phyloP scores from a whole-genome alignment of 352 stramenopile species.

The Pythium angustatum region DNA sequence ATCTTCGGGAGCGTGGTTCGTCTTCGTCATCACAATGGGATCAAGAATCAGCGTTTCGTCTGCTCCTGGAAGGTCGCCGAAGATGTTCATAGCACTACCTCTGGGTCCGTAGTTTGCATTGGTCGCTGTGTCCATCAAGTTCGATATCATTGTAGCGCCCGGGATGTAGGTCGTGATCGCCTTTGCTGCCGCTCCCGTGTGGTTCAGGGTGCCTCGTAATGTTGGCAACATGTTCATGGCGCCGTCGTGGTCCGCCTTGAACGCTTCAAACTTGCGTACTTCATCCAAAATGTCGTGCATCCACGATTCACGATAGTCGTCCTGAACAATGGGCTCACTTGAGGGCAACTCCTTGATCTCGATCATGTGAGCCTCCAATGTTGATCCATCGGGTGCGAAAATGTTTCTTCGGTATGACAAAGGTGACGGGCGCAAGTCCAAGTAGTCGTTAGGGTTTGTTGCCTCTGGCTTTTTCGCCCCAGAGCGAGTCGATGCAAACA shows the following conservation, averaged over 20 bases:
- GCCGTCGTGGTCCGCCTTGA: constrained; percentile 36
- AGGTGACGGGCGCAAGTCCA: constrained; percentile 58
- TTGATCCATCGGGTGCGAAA: constrained; percentile 68
- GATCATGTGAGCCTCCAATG: constrained; percentile 63
- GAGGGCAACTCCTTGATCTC: constrained; percentile 59
- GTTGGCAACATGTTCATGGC: constrained; percentile 59
- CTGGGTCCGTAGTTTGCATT: constrained; percentile 51
- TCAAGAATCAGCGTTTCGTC: constrained; percentile 65
- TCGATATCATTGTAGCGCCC: constrained; percentile 66
- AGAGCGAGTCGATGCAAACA: constrained; percentile 16
- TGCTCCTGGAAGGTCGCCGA: constrained; percentile 57
- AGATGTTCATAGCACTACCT: constrained; percentile 42
- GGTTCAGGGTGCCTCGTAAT: constrained; percentile 55
- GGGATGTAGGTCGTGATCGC: constrained; percentile 77
- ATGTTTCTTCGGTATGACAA: constrained; percentile 72
- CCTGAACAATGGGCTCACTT: constrained; percentile 44
- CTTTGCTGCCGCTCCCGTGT: constrained; percentile 61
- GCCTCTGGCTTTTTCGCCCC: constrained; percentile 14
- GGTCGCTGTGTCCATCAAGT: constrained; percentile 68
- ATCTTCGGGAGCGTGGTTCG: constrained; percentile 29
- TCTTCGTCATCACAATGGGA: constrained; percentile 37
- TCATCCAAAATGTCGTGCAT: constrained; percentile 67
- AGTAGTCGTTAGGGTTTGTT: constrained; percentile 51
- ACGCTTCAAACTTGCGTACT: constrained; percentile 55
- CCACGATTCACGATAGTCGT: constrained; percentile 53